Base-by-base conservation (phyloP, 73 alveolate genomes). In the Tetrahymena borealis region DNA sequence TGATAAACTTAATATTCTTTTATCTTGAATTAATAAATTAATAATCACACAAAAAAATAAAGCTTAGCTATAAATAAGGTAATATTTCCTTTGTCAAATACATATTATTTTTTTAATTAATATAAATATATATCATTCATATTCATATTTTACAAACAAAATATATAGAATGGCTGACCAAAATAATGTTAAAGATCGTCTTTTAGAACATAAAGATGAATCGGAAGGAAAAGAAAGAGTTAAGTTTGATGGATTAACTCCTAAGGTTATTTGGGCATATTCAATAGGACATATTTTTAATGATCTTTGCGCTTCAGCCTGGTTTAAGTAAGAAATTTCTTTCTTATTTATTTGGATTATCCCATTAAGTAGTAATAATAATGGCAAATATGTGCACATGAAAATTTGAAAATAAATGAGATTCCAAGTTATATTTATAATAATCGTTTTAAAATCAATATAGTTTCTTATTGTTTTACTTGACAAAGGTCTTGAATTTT, bases 271-370 rank as follows among this genome's bases (percentile, higher is more conserved):
- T 91, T 94, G 97, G 96, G 96, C 91, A 13, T 94, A 91, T 90
- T 91, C 96, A 9, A 78, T 94, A 78, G 97, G 97, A 24, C 97
- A 95, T 78, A 78, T 95, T 60, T 41, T 95, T n/a, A 95, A 95
- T 38, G 97, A 95, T 94, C 91, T 95, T 38, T 42, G 94, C 28
- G 97, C 96, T 24, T 94, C 97, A 33, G 40, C 92, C 31, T 95
- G 96, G 94, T 95, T 95, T 38, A 95, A 95, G 94, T 95, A 95
- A 39, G n/a, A 60, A 20, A 15, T 40, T 24, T n/a, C 3, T 43
- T 24, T 18, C 28, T 60, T 20, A n/a, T 39, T 39, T 39, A 39
- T 39, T 40, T 20, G 9, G 4, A 6, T 60, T 10, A 24, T 20
- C 28, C 28, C 7, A 20, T 6, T 3, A 6, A 60, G 35, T 28